These are phyloP conservation scores for Biancaea sappan DNA, from an alignment of 306 rosid genomes.

Conservation along the genomic window DNA sequence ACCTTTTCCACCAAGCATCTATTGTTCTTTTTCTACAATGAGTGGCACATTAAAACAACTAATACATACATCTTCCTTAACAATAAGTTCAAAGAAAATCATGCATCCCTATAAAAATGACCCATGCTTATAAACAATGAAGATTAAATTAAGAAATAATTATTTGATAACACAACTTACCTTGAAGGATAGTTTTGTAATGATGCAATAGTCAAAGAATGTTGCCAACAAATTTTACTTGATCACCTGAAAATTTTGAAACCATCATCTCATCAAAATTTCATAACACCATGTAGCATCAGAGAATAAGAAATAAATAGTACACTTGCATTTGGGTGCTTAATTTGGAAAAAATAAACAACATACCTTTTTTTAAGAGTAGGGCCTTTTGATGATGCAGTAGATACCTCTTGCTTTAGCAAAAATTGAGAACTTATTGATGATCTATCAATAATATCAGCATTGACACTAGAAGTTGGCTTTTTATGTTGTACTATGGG, in stretches of 20 bases:
- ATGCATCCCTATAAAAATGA: not conserved
- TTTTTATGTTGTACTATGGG: conserved; percentile 60
- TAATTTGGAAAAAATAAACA: conserved; percentile 11
- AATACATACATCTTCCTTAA: not conserved
- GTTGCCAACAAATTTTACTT: conserved; percentile 80
- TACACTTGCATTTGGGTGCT: conserved; percentile 20
- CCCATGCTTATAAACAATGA: conserved; percentile 13
- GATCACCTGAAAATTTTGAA: conserved; percentile 68
- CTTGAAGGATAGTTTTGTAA: conserved; percentile 60
- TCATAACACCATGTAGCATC: conserved; percentile 20
- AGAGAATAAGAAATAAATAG: conserved; percentile 22
- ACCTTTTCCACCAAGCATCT: not conserved
- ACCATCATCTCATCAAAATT: conserved; percentile 12
- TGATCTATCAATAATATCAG: conserved; percentile 85
- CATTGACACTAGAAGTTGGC: conserved; percentile 89
- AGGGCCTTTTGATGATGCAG: conserved; percentile 79
- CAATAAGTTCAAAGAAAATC: conserved; percentile 5
- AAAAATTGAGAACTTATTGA: conserved; percentile 73
- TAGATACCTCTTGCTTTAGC: conserved; percentile 87
- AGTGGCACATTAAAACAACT: not conserved
- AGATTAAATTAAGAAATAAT: not conserved
- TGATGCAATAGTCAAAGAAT: conserved; percentile 45
- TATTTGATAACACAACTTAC: conserved; percentile 40
- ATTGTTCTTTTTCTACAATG: not conserved
- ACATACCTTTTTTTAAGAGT: conserved; percentile 67